Percentiles rank a stretch among this genome's conserved stretches.
phyloP scores from a whole-genome alignment of 495 filamentous ascomycete species.

The Umbilicaria muhlenbergii region DNA sequence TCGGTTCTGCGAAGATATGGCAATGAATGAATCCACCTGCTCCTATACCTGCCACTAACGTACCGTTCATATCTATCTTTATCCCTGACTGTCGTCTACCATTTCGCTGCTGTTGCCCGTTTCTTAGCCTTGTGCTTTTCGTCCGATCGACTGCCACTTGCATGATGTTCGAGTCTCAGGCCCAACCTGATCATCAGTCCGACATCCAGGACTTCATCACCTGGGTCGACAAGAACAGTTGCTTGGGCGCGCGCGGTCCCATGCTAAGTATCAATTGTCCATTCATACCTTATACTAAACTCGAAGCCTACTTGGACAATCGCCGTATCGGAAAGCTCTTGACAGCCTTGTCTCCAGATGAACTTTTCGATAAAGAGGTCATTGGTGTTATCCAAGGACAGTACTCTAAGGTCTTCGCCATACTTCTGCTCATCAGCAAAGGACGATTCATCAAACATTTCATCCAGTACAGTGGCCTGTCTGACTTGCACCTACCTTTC shows the following conservation, averaged over 20 bases:
- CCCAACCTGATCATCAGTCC: neutral
- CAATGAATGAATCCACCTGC: too few relatives aligned
- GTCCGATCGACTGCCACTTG: neutral
- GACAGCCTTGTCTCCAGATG: too few relatives aligned
- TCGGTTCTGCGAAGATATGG: too few relatives aligned
- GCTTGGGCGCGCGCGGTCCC: neutral
- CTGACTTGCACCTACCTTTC: constrained; percentile 16
- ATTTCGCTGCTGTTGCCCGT: too few relatives aligned
- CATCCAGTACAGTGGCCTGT: constrained; percentile 9
- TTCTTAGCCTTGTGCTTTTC: too few relatives aligned
- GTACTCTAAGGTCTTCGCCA: constrained; percentile 15
- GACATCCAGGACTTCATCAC: constrained; percentile 2
- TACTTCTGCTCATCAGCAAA: constrained; percentile 13
- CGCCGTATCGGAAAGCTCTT: neutral
- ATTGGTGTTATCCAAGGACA: neutral
- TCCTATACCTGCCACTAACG: too few relatives aligned
- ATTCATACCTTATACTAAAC: constrained; percentile 1
- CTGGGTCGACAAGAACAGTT: neutral
- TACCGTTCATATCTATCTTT: too few relatives aligned
- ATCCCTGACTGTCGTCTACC: too few relatives aligned
- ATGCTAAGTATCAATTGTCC: neutral
- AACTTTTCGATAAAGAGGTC: too few relatives aligned
- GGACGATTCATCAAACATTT: constrained; percentile 14
- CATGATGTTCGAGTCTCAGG: too few relatives aligned
- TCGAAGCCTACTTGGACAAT: neutral